Conservation (phyloP, 768 basidiomycete genomes). For the Trametes sanguinea region DNA sequence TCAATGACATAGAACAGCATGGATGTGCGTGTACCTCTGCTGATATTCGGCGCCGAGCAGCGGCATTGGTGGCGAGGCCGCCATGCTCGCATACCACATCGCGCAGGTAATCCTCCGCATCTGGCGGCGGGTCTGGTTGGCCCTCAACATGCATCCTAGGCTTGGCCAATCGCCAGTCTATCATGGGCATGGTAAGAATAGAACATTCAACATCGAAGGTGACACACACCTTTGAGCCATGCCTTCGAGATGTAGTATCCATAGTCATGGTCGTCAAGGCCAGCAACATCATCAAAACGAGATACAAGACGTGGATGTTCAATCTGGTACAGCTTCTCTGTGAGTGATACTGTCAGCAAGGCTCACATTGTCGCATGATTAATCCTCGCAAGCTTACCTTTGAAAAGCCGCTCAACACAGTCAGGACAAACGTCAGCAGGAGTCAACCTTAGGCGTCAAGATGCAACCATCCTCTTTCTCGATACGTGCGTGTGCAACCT, state of each 20-base stretch:
- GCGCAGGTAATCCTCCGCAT: slow-evolving; percentile 51
- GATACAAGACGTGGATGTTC: slow-evolving; percentile 65
- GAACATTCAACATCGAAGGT: neutral
- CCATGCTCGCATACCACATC: slow-evolving; percentile 79
- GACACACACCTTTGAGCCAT: slow-evolving; percentile 70
- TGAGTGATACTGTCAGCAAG: neutral
- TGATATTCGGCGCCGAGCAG: slow-evolving; percentile 64
- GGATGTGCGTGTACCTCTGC: slow-evolving; percentile 44
- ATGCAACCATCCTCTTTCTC: slow-evolving; percentile 40
- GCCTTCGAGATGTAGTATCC: slow-evolving; percentile 76
- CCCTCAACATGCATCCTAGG: slow-evolving; percentile 75
- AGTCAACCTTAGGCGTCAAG: slow-evolving; percentile 49
- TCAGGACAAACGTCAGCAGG: slow-evolving; percentile 57
- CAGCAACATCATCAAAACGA: slow-evolving; percentile 56
- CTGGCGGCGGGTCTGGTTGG: slow-evolving; percentile 67
- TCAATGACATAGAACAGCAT: neutral
- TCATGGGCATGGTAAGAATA: neutral
- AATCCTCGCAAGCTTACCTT: slow-evolving; percentile 43
- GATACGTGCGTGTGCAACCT: slow-evolving; percentile 52
- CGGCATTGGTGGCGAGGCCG: slow-evolving; percentile 53
- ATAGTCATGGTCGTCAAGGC: slow-evolving; percentile 42
- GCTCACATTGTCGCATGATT: neutral
- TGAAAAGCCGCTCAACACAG: slow-evolving; percentile 61
- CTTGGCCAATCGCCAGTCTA: slow-evolving; percentile 73
- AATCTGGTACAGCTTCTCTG: slow-evolving; percentile 70